Percentiles rank a stretch among this genome's conserved stretches.
Evolutionary conservation across 2,329 filamentous ascomycete species (phyloP).

Genomic region (Amauroascus verrucosus): DNA sequence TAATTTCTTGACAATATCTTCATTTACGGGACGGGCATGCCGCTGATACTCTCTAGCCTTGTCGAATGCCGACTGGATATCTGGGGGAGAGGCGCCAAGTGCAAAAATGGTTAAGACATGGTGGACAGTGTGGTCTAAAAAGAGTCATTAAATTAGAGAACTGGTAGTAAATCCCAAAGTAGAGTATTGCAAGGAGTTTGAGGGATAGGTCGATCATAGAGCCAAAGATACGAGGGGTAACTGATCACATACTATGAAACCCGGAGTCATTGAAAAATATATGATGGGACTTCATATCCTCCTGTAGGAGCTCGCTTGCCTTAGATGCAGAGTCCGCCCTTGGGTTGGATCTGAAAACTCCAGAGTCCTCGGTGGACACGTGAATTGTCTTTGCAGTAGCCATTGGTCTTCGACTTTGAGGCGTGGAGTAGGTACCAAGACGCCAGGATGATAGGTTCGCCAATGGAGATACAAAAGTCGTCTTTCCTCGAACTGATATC

Average conservation of each 20-base stretch:
- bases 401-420: slow-evolving; percentile 28
- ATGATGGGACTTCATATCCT: slow-evolving; percentile 62
- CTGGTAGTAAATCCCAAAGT: background rate
- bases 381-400: slow-evolving; percentile 41
- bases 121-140: slow-evolving; percentile 62
- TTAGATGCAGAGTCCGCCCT: slow-evolving; percentile 51
- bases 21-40: slow-evolving; percentile 39
- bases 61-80: slow-evolving; percentile 56
- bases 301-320: slow-evolving; percentile 59
- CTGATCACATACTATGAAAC: slow-evolving; percentile 51
- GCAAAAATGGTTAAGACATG: slow-evolving; percentile 67
- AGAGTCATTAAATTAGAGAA: background rate
- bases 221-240: background rate
- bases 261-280: slow-evolving; percentile 67
- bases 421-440: background rate
- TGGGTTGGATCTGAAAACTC: slow-evolving; percentile 39
- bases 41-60: slow-evolving; percentile 59
- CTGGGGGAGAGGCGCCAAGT: slow-evolving; percentile 52
- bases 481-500: background rate
- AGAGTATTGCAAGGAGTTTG: background rate
- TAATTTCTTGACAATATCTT: slow-evolving; percentile 46
- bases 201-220: background rate
- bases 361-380: slow-evolving; percentile 36
- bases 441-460: background rate
- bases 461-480: background rate